A percentile compares a stretch with the other conserved stretches of the same genome.
These are phyloP conservation scores for Venturia effusa DNA, from an alignment of 2,329 filamentous ascomycete species.

Conservation along the genomic window DNA sequence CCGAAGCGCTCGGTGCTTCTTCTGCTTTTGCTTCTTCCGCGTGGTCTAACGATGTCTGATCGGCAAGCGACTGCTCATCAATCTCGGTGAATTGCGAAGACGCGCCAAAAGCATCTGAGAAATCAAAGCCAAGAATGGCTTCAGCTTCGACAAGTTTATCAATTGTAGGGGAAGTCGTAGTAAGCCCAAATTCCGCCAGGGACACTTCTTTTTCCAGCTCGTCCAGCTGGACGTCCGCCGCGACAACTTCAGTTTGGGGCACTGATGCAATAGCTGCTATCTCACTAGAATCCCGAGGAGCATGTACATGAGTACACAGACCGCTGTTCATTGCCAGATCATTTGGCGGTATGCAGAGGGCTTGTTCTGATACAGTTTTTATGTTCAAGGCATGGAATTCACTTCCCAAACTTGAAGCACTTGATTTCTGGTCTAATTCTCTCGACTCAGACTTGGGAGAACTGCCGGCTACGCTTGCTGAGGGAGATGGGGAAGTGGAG, in stretches of 20 bases:
- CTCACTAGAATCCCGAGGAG: neutral
- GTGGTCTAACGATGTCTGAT: neutral
- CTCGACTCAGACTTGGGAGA: neutral
- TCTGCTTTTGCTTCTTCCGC: neutral
- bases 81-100: neutral
- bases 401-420: neutral
- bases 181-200: neutral
- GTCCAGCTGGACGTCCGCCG: neutral
- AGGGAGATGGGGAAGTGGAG: neutral
- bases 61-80: neutral
- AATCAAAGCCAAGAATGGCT: neutral
- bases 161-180: neutral
- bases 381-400: neutral
- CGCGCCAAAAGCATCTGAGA: neutral
- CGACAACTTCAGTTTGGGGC: neutral
- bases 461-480: neutral
- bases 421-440: neutral
- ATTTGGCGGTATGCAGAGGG: neutral
- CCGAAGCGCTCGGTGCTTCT: neutral
- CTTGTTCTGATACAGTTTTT: neutral
- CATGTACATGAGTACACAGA: neutral
- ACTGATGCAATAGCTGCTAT: neutral
- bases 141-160: neutral
- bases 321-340: neutral
- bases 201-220: neutral